Percentiles rank a stretch among this genome's conserved stretches.
Conservation (phyloP, 495 filamentous ascomycete genomes). For the Cenococcum geophilum region DNA sequence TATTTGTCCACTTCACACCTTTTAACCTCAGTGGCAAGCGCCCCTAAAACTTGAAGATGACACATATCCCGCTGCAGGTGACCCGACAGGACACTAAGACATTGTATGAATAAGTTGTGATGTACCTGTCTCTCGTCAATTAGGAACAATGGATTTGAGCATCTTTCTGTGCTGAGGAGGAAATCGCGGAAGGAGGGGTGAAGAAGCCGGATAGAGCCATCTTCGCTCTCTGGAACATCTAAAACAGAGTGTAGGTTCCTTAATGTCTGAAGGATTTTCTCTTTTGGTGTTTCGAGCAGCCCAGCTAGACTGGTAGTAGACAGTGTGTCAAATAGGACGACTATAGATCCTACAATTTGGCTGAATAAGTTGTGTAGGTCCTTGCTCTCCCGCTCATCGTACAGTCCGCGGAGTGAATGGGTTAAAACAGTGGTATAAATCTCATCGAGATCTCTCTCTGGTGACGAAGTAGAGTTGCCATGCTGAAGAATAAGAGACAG, state of each 20-base stretch:
- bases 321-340: constrained; percentile 33
- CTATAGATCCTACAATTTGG: constrained; percentile 34
- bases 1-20: neutral
- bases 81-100: constrained; percentile 32
- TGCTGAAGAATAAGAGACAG: constrained; percentile 5
- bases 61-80: constrained; percentile 40
- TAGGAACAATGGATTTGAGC: constrained; percentile 35
- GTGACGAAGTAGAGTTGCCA: neutral
- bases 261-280: constrained; percentile 25
- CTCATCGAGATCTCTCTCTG: constrained; percentile 7
- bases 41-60: constrained; percentile 29
- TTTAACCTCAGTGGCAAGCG: neutral
- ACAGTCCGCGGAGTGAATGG: constrained; percentile 3
- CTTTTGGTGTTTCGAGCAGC: constrained; percentile 38
- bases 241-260: constrained; percentile 36
- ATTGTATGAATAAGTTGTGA: constrained; percentile 31
- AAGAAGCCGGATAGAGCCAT: constrained; percentile 35
- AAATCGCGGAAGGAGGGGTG: constrained; percentile 51
- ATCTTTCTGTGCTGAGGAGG: constrained; percentile 30
- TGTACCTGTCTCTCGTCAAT: constrained; percentile 39
- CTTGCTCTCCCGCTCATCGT: constrained; percentile 5
- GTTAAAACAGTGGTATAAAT: constrained; percentile 21
- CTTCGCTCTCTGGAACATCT: constrained; percentile 30
- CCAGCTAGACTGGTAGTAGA: constrained; percentile 25
- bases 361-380: constrained; percentile 22